A percentile compares a stretch with the other conserved stretches of the same genome.
Evolutionary conservation across 257 asterid genomes (phyloP).

Genomic region (Anisodus tanguticus): DNA sequence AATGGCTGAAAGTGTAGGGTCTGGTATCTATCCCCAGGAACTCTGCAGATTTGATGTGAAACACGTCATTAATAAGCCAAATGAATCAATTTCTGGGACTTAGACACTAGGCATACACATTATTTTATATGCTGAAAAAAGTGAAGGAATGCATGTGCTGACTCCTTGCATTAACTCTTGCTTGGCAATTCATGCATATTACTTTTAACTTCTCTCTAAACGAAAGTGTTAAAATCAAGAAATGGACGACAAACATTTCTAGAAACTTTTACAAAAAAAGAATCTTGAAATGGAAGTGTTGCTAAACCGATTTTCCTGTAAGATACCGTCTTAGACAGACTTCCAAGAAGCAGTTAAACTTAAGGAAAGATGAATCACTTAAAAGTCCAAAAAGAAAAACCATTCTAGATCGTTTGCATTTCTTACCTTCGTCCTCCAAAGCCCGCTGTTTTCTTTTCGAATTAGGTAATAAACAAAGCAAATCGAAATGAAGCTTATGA

Average conservation of each 20-base stretch:
- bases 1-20: constrained; percentile 72
- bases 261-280: neutral
- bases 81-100: neutral
- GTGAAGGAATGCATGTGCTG: constrained; percentile 1
- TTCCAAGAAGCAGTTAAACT: neutral
- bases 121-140: neutral
- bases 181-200: neutral
- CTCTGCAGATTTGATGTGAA: constrained; percentile 49
- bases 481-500: constrained; percentile 43
- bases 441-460: constrained; percentile 50
- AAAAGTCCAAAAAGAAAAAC: neutral
- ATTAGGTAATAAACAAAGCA: constrained; percentile 42
- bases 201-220: neutral
- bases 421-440: constrained; percentile 61
- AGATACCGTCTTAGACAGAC: neutral
- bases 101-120: neutral
- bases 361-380: neutral
- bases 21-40: constrained; percentile 72
- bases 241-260: neutral
- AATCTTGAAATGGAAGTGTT: constrained; percentile 25
- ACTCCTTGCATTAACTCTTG: constrained; percentile 4
- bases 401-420: neutral
- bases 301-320: constrained; percentile 15
- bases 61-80: neutral
- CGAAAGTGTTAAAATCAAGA: neutral